Percentiles rank a stretch among this genome's conserved stretches.
phyloP scores from a whole-genome alignment of 768 basidiomycete genomes.

The Lentinula guzmanii region DNA sequence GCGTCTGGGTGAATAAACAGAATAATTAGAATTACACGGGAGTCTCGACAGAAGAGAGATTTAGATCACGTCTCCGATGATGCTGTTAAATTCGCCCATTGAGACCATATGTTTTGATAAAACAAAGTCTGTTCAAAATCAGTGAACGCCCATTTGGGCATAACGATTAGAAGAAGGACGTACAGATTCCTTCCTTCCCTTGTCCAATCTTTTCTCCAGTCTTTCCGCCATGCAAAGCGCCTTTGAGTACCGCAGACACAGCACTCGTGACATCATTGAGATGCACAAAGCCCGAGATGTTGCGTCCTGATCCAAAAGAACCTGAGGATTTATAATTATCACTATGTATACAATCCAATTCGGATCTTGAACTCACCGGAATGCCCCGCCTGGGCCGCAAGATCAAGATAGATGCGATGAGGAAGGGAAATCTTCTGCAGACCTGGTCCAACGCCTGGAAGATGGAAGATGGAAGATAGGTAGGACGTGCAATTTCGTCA shows the following conservation, averaged over 20 bases:
- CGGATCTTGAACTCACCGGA: slow-evolving; percentile 16
- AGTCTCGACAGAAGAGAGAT: background rate
- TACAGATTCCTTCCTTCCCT: slow-evolving; percentile 35
- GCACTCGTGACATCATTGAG: slow-evolving; percentile 33
- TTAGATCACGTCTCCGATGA: background rate
- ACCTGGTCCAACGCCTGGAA: slow-evolving; percentile 32
- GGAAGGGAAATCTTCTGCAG: slow-evolving; percentile 30
- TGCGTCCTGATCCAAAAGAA: slow-evolving; percentile 35
- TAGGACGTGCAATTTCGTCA: background rate
- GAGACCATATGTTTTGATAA: slow-evolving; percentile 4
- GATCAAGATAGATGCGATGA: slow-evolving; percentile 28
- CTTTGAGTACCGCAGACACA: slow-evolving; percentile 28
- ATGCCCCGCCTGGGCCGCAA: slow-evolving; percentile 24
- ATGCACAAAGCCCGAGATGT: slow-evolving; percentile 30
- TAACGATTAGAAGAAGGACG: slow-evolving; percentile 1
- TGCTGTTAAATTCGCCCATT: background rate
- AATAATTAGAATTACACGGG: background rate
- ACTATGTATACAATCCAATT: background rate
- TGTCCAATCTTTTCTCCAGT: slow-evolving; percentile 34
- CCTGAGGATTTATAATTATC: background rate
- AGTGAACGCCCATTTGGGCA: background rate
- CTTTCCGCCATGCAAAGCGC: slow-evolving; percentile 28
- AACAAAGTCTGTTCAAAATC: background rate
- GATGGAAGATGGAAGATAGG: background rate
- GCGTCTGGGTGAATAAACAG: background rate